These are phyloP conservation scores for Polyporus tsugae DNA, from an alignment of 1,284 basidiomycete species.

Conservation along the genomic window DNA sequence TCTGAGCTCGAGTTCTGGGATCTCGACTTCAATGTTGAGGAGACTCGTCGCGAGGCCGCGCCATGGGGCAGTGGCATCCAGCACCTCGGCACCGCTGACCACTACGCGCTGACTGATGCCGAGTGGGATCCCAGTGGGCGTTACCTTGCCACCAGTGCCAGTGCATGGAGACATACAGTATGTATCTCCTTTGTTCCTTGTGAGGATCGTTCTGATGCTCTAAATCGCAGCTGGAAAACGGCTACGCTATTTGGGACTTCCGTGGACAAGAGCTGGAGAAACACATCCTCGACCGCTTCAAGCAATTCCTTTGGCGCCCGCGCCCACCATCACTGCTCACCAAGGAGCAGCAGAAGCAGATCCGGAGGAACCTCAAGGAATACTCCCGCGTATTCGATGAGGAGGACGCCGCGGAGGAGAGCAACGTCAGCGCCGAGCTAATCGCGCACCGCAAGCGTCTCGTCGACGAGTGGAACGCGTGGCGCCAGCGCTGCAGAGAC, in stretches of 20 bases:
- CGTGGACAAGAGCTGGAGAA: constrained; percentile 93
- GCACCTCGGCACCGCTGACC: constrained; percentile 89
- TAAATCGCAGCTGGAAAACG: constrained; percentile 85
- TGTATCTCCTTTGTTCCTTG: constrained; percentile 38
- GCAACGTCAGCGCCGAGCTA: constrained; percentile 93
- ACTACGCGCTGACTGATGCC: constrained; percentile 97
- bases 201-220: background rate
- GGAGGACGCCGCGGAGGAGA: constrained; percentile 96
- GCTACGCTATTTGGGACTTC: constrained; percentile 98
- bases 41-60: constrained; percentile 58
- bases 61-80: constrained; percentile 89
- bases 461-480: constrained; percentile 99
- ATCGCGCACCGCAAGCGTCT: constrained; percentile 91
- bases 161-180: constrained; percentile 95
- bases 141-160: constrained; percentile 93
- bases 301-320: constrained; percentile 99
- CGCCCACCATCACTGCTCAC: constrained; percentile 88
- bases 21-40: constrained; percentile 91
- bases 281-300: constrained; percentile 93
- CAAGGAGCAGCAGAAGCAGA: constrained; percentile 89
- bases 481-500: constrained; percentile 74
- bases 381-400: constrained; percentile 95
- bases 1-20: constrained; percentile 99
- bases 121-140: constrained; percentile 99
- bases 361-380: constrained; percentile 92